phyloP scores from a whole-genome alignment of 2,329 filamentous ascomycete genomes.

The Cytospora chrysosperma region DNA sequence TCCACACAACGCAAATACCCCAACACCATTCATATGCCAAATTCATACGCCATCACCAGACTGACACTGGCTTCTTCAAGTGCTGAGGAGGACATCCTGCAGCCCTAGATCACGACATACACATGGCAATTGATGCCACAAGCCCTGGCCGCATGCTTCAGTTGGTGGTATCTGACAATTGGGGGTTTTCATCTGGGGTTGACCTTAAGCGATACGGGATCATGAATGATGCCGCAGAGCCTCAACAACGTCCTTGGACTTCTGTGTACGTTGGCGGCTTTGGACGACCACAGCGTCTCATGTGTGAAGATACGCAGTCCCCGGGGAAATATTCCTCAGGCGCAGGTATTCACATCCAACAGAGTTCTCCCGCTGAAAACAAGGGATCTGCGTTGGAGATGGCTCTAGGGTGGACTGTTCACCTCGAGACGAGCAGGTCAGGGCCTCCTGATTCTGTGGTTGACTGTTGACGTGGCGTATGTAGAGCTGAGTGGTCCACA shows the following conservation, averaged over 20 bases:
- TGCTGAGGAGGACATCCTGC: background rate
- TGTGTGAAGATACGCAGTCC: background rate
- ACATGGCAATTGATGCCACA: background rate
- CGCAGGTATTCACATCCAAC: background rate
- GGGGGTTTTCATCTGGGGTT: background rate
- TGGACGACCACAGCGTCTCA: background rate
- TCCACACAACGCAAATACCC: background rate
- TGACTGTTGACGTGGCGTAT: background rate
- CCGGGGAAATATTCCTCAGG: background rate
- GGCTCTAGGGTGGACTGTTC: background rate
- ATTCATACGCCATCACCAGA: background rate
- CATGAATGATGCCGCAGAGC: background rate
- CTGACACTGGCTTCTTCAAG: background rate
- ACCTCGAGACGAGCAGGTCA: background rate
- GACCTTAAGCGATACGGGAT: background rate
- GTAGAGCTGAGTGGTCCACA: background rate
- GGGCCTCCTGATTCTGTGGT: background rate
- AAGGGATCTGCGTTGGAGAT: too few species aligned
- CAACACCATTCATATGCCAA: background rate
- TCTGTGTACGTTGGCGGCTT: background rate
- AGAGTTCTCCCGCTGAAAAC: background rate
- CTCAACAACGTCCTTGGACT: background rate
- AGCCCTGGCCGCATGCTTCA: background rate
- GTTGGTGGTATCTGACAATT: background rate
- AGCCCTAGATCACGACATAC: conserved; percentile 6